phyloP scores from a whole-genome alignment of 2,329 filamentous ascomycete genomes.

The Cyanodermella asteris region DNA sequence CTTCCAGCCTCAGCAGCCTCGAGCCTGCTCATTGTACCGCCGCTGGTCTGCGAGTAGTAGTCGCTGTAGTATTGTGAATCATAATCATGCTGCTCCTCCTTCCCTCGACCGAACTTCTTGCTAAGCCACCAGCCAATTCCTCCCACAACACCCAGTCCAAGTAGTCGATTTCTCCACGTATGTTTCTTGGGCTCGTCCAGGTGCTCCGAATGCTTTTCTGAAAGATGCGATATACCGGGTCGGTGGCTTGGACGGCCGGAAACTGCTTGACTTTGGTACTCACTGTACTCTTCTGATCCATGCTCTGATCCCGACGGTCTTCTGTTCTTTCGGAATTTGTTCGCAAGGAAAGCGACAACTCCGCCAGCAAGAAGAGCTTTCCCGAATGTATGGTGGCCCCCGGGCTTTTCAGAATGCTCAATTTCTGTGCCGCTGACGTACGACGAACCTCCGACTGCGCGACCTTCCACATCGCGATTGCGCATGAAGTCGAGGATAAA shows the following conservation, averaged over 20 bases:
- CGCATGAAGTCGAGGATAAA: conserved; percentile 49
- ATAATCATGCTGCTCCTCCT: no score
- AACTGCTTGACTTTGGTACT: conserved; percentile 21
- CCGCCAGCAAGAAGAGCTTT: conserved; percentile 34
- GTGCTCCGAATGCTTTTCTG: conserved; percentile 45
- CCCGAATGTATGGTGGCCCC: conserved; percentile 26
- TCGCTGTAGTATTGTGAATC: no score
- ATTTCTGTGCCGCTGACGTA: conserved; percentile 10
- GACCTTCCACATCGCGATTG: conserved; percentile 32
- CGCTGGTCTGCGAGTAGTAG: no score
- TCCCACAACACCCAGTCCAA: no score
- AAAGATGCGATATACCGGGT: conserved; percentile 36
- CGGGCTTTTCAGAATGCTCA: conserved; percentile 13
- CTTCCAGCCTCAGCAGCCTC: no score
- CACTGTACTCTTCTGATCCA: no score
- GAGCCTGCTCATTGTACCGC: no score
- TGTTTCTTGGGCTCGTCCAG: conserved; percentile 16
- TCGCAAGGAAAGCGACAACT: conserved; percentile 31
- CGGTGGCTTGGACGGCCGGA: conserved; percentile 12
- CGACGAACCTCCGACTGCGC: conserved; percentile 27
- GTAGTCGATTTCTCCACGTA: no score
- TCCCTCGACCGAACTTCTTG: no score
- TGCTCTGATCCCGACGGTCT: no score
- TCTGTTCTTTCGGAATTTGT: conserved; percentile 13
- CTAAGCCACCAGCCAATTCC: no score